Evolutionary conservation across 2,329 filamentous ascomycete species (phyloP).

Genomic region (Sporothrix brasiliensis): DNA sequence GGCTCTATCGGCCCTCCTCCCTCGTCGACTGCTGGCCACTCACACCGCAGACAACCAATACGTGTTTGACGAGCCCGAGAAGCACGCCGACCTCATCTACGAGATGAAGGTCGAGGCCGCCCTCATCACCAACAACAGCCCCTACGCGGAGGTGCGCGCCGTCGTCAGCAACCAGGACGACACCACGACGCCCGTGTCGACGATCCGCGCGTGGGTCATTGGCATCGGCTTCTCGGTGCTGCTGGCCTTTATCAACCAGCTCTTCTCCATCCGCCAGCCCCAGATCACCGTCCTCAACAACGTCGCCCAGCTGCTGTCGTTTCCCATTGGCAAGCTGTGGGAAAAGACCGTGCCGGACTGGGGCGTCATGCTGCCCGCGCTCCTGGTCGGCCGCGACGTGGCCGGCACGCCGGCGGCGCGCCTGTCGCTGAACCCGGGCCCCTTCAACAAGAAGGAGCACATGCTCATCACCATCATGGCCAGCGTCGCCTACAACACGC

Average conservation of each 20-base stretch:
- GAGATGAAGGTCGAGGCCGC: slow-evolving; percentile 57
- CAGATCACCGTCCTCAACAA: slow-evolving; percentile 58
- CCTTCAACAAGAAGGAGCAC: slow-evolving; percentile 64
- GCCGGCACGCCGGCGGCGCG: slow-evolving; percentile 35
- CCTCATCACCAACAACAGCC: slow-evolving; percentile 58
- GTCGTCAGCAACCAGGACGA: slow-evolving; percentile 62
- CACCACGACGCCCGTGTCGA: slow-evolving; percentile 53
- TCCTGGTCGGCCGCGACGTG: slow-evolving; percentile 46
- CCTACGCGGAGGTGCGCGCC: slow-evolving; percentile 60
- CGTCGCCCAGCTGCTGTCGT: slow-evolving; percentile 60
- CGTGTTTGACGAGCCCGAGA: slow-evolving; percentile 50
- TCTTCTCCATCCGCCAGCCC: slow-evolving; percentile 59
- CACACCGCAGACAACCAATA: slow-evolving; percentile 45
- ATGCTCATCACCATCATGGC: slow-evolving; percentile 63
- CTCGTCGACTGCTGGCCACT: too few relatives aligned
- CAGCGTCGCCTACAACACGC: slow-evolving; percentile 53
- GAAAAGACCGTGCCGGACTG: slow-evolving; percentile 56
- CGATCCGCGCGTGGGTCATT: slow-evolving; percentile 59
- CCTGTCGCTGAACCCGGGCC: slow-evolving; percentile 58
- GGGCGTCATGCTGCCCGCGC: slow-evolving; percentile 45
- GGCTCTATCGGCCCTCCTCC: too few relatives aligned
- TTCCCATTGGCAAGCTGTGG: slow-evolving; percentile 56
- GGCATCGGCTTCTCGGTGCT: slow-evolving; percentile 50
- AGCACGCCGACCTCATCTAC: slow-evolving; percentile 50
- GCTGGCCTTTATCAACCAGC: slow-evolving; percentile 54